phyloP scores from a whole-genome alignment of 2,329 filamentous ascomycete genomes.

The Magnaporthiopsis rhizophila region DNA sequence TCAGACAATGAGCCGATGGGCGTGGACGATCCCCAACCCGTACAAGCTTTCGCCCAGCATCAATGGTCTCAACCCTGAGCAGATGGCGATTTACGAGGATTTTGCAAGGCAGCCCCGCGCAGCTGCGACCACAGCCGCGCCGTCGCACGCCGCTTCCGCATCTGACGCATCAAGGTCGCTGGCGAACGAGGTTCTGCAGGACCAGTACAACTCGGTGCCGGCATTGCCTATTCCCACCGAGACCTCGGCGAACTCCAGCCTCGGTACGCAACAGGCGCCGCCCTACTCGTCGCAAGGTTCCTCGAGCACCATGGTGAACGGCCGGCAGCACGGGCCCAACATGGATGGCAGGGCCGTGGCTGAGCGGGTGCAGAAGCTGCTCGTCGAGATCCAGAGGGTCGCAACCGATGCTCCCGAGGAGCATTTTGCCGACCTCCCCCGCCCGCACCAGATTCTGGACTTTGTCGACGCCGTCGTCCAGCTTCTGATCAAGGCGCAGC shows the following conservation, averaged over 20 bases:
- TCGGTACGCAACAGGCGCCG: conserved; percentile 33
- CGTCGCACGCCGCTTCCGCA: conserved; percentile 46
- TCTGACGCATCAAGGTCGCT: conserved; percentile 55
- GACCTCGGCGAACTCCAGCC: conserved; percentile 46
- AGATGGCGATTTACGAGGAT: conserved; percentile 93
- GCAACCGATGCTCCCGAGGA: conserved; percentile 47
- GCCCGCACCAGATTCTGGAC: conserved; percentile 52
- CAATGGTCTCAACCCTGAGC: conserved; percentile 75
- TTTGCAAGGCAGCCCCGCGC: conserved; percentile 80
- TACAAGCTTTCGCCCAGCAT: conserved; percentile 71
- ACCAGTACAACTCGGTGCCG: conserved; percentile 50
- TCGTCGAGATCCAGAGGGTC: conserved; percentile 48
- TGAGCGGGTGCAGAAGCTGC: conserved; percentile 49
- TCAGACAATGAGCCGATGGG: conserved; percentile 77
- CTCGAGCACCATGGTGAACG: conserved; percentile 36
- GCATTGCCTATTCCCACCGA: conserved; percentile 52
- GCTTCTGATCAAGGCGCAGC: conserved; percentile 54
- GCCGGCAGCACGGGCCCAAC: conserved; percentile 35
- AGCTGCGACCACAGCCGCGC: conserved; percentile 43
- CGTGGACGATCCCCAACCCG: conserved; percentile 86
- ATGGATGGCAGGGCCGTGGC: conserved; percentile 44
- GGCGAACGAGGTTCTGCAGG: conserved; percentile 56
- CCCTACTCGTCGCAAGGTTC: conserved; percentile 46
- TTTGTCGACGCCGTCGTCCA: conserved; percentile 54
- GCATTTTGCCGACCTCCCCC: conserved; percentile 51